Evolutionary conservation across 140 eudicot species (phyloP), one percentile per base, ranked within the genome.

Genomic region (Flaveria floridana): DNA sequence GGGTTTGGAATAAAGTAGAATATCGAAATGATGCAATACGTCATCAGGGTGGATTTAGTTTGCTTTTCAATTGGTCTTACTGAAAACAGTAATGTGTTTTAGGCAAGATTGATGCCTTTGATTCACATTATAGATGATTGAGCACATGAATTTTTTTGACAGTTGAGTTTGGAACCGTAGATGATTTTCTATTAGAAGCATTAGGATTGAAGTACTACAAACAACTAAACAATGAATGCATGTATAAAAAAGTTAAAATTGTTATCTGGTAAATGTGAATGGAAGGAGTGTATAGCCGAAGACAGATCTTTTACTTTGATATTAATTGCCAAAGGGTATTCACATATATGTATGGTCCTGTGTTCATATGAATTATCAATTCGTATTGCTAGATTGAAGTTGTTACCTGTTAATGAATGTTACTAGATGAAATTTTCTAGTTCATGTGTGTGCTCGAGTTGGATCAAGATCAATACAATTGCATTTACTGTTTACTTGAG

Each of bases 401-500:
- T 66, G 58, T 30, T 64, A 75, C 46, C 19, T 64, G 65, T 51
- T 65, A 75, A 50, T 52, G 58, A 67, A 56, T 53, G 80, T 53
- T 67, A 51, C 44, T 18, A 9, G 16, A 13, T 65, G 51, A 16
- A 50, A 16, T n/a, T 65, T 44, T 28, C 25, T 48, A 66, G 20
- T 67, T 39, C 7, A 68, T 77, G 63, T 13, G 59, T 77, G 70
- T 56, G 58, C 70, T 37, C 47, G 70, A 77, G 62, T 26, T 77
- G 69, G 42, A 69, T 68, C 62, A 44, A 76, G 48, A 53, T 21
- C 30, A 39, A 51, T 23, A 5, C 25, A 56, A 48, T 55, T 76
- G 80, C 52, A 65, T 76, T 34, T 65, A 65, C 73, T 20, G 41
- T 58, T 44, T 44, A 25, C 15, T 25, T 69, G 50, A 44, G 70